phyloP scores from a whole-genome alignment of 352 stramenopile genomes.

The Hyaloperonospora arabidopsidis region DNA sequence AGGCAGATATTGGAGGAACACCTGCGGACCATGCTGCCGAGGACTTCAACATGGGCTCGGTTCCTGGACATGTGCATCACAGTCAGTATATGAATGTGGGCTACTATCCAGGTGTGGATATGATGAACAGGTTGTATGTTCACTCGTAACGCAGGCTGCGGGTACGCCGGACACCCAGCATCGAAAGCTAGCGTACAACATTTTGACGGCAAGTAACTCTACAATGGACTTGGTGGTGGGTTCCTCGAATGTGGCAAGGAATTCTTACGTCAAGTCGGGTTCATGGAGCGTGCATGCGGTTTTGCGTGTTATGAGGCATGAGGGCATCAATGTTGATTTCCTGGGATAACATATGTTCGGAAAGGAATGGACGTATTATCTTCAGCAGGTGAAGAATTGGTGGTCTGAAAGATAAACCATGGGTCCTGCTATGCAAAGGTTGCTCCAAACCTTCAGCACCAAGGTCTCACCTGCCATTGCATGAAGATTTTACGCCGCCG shows the following conservation, averaged over 20 bases:
- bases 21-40: background rate
- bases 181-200: too few relatives aligned
- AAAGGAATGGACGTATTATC: background rate
- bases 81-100: background rate
- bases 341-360: background rate
- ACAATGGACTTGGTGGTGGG: background rate
- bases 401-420: constrained; percentile 1
- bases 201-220: too few relatives aligned
- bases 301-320: background rate
- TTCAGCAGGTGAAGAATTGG: background rate
- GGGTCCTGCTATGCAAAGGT: background rate
- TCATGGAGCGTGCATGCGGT: background rate
- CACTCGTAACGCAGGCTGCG: background rate
- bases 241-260: background rate
- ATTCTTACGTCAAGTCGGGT: background rate
- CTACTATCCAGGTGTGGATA: background rate
- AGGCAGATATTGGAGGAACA: background rate
- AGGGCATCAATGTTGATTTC: constrained; percentile 1
- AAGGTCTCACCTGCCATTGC: too few relatives aligned
- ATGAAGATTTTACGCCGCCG: too few relatives aligned
- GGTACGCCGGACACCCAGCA: background rate
- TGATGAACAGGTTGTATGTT: background rate
- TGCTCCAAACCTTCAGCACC: too few relatives aligned
- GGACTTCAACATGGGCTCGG: constrained; percentile 28
- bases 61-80: background rate